These are phyloP conservation scores for Tetraselmis chui DNA, from an alignment of 139 green algal genomes.

Conservation along the genomic window DNA sequence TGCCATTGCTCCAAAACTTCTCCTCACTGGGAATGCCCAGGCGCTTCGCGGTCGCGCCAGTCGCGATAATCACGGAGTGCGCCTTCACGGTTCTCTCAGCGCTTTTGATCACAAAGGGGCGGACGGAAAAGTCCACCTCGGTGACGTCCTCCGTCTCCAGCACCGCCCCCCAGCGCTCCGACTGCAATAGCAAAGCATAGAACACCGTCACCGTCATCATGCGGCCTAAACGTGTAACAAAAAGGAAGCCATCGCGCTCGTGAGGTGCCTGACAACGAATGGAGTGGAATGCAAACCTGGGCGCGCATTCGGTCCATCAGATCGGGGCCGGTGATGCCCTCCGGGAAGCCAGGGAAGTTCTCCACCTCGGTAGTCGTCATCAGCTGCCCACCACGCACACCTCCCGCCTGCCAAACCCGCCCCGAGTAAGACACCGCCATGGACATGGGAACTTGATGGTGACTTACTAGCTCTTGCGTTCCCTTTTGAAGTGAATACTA, in stretches of 20 bases:
- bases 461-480: too few species aligned
- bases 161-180: conserved; percentile 88
- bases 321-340: conserved; percentile 93
- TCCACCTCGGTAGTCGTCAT: conserved; percentile 94
- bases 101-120: conserved; percentile 72
- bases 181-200: conserved; percentile 37
- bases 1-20: conserved; percentile 87
- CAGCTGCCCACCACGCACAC: conserved; percentile 87
- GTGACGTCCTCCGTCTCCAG: conserved; percentile 92
- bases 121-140: conserved; percentile 63
- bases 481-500: not conserved
- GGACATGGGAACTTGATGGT: not conserved
- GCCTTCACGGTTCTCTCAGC: conserved; percentile 59
- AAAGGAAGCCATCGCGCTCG: not conserved
- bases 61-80: conserved; percentile 91
- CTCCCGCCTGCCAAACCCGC: conserved; percentile 58
- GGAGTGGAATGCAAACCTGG: conserved; percentile 70
- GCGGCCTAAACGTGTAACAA: not conserved
- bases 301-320: conserved; percentile 94
- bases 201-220: not conserved
- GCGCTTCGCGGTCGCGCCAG: conserved; percentile 83
- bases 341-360: conserved; percentile 95
- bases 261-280: not conserved
- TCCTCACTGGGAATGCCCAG: conserved; percentile 82
- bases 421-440: not conserved